Conservation (phyloP, 208 protist species). For the Blastocrithidia nonstop region DNA sequence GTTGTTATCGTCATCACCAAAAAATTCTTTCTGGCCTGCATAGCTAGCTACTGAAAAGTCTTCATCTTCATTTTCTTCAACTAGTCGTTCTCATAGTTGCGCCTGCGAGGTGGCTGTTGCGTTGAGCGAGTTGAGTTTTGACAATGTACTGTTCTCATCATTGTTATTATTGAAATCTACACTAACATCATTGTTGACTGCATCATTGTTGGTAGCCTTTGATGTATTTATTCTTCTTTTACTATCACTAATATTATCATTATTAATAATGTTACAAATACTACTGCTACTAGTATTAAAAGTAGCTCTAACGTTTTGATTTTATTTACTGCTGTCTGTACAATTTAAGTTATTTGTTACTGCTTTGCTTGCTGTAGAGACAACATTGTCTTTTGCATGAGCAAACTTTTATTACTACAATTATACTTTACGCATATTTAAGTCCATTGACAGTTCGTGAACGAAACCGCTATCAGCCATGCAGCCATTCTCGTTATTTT, state of each 20-base stretch:
- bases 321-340: no score
- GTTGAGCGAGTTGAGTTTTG: neutral
- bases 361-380: no score
- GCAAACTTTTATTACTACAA: no score
- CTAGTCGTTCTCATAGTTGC: neutral
- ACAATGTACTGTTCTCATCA: neutral
- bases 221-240: no score
- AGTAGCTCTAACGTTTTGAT: no score
- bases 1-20: neutral
- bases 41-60: neutral
- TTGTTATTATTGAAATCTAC: neutral
- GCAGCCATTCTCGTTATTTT: no score
- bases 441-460: neutral
- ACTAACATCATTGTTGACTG: neutral
- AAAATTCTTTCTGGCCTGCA: neutral
- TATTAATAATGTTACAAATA: no score
- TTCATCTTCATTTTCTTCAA: neutral
- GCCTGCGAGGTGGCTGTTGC: neutral
- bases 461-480: constrained; percentile 1
- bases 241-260: no score
- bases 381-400: no score
- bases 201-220: no score
- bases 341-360: no score
- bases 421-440: neutral
- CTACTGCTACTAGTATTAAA: no score